A percentile compares a stretch with the other conserved stretches of the same genome.
These are phyloP conservation scores for Cystobasidiopsis lactophilus DNA, from an alignment of 768 basidiomycete genomes.

Conservation along the genomic window DNA sequence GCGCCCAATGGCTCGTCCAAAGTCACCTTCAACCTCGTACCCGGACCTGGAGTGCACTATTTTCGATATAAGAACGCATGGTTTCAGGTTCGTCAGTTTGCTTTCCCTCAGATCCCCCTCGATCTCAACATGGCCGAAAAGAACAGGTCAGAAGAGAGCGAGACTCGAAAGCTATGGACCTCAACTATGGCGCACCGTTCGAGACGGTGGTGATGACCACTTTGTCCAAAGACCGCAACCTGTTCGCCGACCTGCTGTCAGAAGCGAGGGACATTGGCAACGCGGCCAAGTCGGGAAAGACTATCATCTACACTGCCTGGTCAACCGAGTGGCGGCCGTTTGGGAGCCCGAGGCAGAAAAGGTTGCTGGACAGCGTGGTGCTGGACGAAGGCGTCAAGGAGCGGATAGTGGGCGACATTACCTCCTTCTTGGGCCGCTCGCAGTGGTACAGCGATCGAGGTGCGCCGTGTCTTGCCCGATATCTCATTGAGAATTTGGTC, in stretches of 20 bases:
- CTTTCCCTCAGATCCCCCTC: slow-evolving; percentile 10
- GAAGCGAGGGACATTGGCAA: slow-evolving; percentile 83
- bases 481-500: background rate
- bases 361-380: slow-evolving; percentile 73
- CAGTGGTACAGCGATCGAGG: slow-evolving; percentile 96
- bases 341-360: slow-evolving; percentile 66
- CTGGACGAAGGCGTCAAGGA: slow-evolving; percentile 63
- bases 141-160: slow-evolving; percentile 89
- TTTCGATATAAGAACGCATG: slow-evolving; percentile 74
- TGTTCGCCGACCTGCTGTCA: slow-evolving; percentile 57
- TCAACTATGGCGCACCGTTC: slow-evolving; percentile 84
- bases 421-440: slow-evolving; percentile 55
- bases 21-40: slow-evolving; percentile 76
- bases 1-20: slow-evolving; percentile 79
- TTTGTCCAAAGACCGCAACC: slow-evolving; percentile 55
- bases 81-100: slow-evolving; percentile 65
- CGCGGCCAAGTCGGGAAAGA: slow-evolving; percentile 69
- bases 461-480: slow-evolving; percentile 17
- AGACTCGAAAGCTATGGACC: slow-evolving; percentile 73
- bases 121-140: slow-evolving; percentile 28
- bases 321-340: slow-evolving; percentile 91
- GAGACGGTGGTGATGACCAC: slow-evolving; percentile 89
- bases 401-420: slow-evolving; percentile 56
- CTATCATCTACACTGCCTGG: slow-evolving; percentile 91
- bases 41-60: slow-evolving; percentile 84